Conservation (phyloP, 805 yeast species). For the Tetrapisispora iriomotensis region DNA sequence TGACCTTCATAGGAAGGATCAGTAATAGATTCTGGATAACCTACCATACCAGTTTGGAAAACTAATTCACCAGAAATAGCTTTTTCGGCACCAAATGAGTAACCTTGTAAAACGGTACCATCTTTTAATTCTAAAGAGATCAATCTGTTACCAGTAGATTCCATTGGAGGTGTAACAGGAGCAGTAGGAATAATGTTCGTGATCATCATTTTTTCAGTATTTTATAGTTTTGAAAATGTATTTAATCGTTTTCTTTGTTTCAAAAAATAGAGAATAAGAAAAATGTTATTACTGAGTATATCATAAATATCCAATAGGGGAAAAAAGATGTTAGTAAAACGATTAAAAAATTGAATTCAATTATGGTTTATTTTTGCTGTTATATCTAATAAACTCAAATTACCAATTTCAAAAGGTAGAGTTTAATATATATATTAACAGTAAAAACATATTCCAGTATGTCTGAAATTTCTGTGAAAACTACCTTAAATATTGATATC, state of each 20-base stretch:
- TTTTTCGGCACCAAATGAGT: slow-evolving; percentile 89
- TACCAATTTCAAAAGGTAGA: too few relatives aligned
- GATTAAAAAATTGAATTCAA: too few relatives aligned
- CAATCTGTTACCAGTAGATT: slow-evolving; percentile 69
- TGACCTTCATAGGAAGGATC: slow-evolving; percentile 99
- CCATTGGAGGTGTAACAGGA: slow-evolving; percentile 88
- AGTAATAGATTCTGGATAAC: slow-evolving; percentile 95
- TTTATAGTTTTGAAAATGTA: neutral
- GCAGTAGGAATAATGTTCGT: slow-evolving; percentile 45
- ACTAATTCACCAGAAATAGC: slow-evolving; percentile 94
- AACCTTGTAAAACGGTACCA: slow-evolving; percentile 83
- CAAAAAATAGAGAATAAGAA: neutral
- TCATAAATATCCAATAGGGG: too few relatives aligned
- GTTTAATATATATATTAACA: too few relatives aligned
- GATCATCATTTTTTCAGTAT: slow-evolving; percentile 19
- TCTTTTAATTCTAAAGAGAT: slow-evolving; percentile 83
- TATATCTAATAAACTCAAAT: too few relatives aligned
- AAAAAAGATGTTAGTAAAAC: too few relatives aligned
- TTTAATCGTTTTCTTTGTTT: neutral
- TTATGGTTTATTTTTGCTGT: too few relatives aligned
- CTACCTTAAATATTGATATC: too few relatives aligned
- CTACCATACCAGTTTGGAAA: slow-evolving; percentile 99
- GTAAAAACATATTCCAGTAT: too few relatives aligned
- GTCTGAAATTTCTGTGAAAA: too few relatives aligned
- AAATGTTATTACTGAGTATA: too few relatives aligned